phyloP scores from a whole-genome alignment of 768 basidiomycete genomes.

The Termitomyces eurrhizus region DNA sequence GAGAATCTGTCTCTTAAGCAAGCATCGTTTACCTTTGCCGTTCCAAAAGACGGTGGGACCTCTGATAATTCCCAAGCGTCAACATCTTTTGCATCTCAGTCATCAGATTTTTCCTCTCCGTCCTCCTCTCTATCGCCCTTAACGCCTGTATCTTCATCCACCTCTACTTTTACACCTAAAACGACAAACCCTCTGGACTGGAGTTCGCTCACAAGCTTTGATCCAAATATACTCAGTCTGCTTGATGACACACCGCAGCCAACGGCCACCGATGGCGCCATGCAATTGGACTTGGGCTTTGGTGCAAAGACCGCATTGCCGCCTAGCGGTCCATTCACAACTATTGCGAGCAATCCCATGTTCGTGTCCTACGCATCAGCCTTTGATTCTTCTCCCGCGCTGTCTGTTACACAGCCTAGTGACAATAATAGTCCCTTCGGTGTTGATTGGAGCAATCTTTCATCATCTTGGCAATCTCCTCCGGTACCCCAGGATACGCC shows the following conservation, averaged over 20 bases:
- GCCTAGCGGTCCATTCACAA: constrained; percentile 58
- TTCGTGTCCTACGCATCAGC: constrained; percentile 77
- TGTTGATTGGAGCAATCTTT: constrained; percentile 42
- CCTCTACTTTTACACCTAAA: constrained; percentile 31
- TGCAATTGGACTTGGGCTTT: constrained; percentile 59
- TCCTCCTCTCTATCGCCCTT: constrained; percentile 13
- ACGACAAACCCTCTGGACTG: constrained; percentile 51
- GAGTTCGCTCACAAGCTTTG: constrained; percentile 66
- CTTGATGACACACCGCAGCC: constrained; percentile 58
- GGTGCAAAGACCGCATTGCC: constrained; percentile 45
- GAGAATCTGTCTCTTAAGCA: constrained; percentile 86
- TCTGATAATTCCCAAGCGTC: constrained; percentile 18
- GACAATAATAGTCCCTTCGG: constrained; percentile 34
- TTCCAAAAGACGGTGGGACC: constrained; percentile 42
- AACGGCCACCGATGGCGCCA: constrained; percentile 52
- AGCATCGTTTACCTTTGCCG: constrained; percentile 76
- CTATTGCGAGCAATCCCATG: constrained; percentile 78
- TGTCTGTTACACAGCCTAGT: constrained; percentile 6
- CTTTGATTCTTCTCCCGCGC: constrained; percentile 41
- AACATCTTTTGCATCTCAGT: constrained; percentile 23
- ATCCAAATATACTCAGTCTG: constrained; percentile 60
- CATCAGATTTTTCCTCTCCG: constrained; percentile 24
- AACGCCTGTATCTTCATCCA: constrained; percentile 17
- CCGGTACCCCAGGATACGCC: constrained; percentile 29
- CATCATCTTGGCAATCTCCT: constrained; percentile 42